Evolutionary conservation across 306 rosid species (phyloP).

Genomic region (Cicer chorassanicum): DNA sequence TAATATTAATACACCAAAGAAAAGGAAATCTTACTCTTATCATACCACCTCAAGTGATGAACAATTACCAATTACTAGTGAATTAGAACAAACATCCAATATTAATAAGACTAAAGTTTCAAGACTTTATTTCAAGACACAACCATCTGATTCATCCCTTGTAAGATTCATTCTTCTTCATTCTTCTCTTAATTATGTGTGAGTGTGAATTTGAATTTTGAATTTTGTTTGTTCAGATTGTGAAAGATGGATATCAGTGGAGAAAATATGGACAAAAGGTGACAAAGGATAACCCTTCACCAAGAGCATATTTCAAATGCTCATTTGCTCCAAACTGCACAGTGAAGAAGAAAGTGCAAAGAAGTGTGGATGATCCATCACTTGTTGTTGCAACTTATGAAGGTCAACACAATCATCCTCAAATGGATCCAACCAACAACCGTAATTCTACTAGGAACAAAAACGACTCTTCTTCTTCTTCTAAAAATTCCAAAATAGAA

Average conservation of each 20-base stretch:
- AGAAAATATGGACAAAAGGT: constrained; percentile 98
- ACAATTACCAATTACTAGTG: constrained; percentile 51
- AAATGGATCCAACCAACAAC: constrained; percentile 58
- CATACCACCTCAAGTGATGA: constrained; percentile 60
- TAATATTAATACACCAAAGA: constrained; percentile 63
- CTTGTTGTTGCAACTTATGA: constrained; percentile 90
- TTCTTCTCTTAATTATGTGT: background rate
- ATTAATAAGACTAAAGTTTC: constrained; percentile 68
- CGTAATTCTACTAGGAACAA: constrained; percentile 42
- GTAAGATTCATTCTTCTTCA: constrained; percentile 53
- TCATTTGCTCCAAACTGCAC: constrained; percentile 94
- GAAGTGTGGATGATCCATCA: constrained; percentile 91
- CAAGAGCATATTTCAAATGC: constrained; percentile 98
- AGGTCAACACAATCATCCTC: constrained; percentile 97
- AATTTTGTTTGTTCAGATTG: constrained; percentile 59
- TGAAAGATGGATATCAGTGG: constrained; percentile 97
- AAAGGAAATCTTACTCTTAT: constrained; percentile 68
- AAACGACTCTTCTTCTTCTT: constrained; percentile 19
- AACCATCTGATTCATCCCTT: constrained; percentile 78
- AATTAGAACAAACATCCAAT: constrained; percentile 48
- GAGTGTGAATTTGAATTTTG: background rate
- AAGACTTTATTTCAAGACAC: constrained; percentile 61
- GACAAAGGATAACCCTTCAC: constrained; percentile 95
- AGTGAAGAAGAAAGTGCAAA: constrained; percentile 94
- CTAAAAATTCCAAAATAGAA: constrained; percentile 52